These are phyloP conservation scores for Paulinella micropora DNA, from an alignment of 78 protist genomes.

Conservation along the genomic window DNA sequence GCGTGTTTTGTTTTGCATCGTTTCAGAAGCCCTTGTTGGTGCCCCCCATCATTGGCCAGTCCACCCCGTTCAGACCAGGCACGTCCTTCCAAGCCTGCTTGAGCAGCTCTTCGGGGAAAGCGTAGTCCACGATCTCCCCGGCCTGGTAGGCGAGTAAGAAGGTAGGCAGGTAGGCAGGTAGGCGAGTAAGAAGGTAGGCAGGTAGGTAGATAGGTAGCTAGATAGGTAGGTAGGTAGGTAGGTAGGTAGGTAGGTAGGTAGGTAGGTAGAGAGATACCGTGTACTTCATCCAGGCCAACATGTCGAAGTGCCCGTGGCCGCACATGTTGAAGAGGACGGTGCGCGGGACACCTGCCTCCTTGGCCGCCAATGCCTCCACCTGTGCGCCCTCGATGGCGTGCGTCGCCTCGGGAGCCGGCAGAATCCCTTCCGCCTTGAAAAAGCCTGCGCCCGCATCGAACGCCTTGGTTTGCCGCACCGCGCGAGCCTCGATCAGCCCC, in stretches of 20 bases:
- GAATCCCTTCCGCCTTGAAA: background rate
- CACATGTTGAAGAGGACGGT: background rate
- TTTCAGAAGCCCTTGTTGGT: background rate
- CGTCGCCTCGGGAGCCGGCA: background rate
- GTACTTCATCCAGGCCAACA: background rate
- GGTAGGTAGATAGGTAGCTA: too few relatives aligned
- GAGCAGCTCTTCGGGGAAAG: background rate
- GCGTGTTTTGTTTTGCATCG: background rate
- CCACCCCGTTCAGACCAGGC: too few relatives aligned
- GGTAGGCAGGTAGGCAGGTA: too few relatives aligned
- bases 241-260: too few relatives aligned
- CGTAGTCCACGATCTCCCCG: background rate
- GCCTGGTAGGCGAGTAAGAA: too few relatives aligned
- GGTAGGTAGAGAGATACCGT: too few relatives aligned
- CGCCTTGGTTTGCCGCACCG: background rate
- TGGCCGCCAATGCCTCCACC: background rate
- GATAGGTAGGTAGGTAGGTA: too few relatives aligned
- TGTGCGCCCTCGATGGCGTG: background rate
- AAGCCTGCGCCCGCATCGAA: background rate
- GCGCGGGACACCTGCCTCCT: background rate
- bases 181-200: too few relatives aligned
- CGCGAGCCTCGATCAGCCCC: background rate
- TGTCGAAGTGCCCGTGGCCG: background rate
- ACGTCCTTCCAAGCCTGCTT: too few relatives aligned
- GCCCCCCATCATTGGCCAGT: background rate